Percentiles rank a stretch among this genome's conserved stretches.
phyloP scores from a whole-genome alignment of 345 rosid species.

The Lepidium didymum region DNA sequence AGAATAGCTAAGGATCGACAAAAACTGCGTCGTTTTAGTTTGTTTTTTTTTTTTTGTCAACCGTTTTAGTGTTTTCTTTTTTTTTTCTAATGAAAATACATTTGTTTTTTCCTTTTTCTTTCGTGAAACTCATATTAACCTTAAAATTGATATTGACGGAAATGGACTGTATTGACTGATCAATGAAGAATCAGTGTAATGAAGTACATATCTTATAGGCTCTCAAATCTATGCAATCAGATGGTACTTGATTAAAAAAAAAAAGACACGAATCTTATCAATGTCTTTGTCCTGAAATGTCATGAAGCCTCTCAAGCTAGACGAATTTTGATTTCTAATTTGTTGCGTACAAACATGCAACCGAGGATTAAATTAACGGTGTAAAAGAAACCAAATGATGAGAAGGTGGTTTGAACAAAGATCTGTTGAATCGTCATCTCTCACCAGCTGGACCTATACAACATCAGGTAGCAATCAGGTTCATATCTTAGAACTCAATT shows the following conservation, averaged over 20 bases:
- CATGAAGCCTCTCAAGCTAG: not conserved
- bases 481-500: not conserved
- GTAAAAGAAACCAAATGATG: slow-evolving; percentile 2
- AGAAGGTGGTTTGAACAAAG: not conserved
- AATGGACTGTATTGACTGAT: no score
- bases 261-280: not conserved
- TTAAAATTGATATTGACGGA: no score
- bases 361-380: not conserved
- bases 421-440: slow-evolving; percentile 11
- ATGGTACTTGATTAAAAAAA: not conserved
- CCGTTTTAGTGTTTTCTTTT: no score
- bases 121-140: no score
- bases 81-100: no score
- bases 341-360: not conserved
- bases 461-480: not conserved
- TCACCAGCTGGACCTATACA: slow-evolving; percentile 9
- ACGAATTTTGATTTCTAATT: not conserved
- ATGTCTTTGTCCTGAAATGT: not conserved
- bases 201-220: no score
- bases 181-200: no score
- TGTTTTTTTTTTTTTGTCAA: no score
- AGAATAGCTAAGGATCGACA: no score
- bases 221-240: no score
- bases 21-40: no score
- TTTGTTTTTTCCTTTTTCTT: no score